Evolutionary conservation across 768 basidiomycete species (phyloP).

Genomic region (Suillus lakei): DNA sequence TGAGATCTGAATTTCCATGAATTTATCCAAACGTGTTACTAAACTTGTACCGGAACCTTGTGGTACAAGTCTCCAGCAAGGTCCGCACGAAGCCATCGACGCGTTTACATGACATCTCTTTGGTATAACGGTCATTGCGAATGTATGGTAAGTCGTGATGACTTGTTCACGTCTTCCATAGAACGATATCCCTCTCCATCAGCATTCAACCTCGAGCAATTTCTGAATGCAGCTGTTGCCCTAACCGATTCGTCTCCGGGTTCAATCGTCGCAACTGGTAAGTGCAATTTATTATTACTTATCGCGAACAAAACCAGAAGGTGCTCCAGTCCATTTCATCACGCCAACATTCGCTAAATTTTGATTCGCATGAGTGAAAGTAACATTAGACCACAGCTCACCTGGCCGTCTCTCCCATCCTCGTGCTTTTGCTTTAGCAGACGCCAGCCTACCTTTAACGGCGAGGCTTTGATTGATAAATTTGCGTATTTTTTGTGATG

Average conservation of each 20-base stretch:
- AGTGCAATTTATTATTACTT: slow-evolving; percentile 9
- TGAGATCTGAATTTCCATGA: not conserved
- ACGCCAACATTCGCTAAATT: slow-evolving; percentile 58
- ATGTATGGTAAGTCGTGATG: not conserved
- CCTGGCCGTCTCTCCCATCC: slow-evolving; percentile 68
- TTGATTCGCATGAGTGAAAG: not conserved
- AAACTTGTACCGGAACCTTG: not conserved
- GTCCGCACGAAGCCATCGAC: not conserved
- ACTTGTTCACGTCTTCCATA: not conserved
- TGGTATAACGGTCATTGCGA: not conserved
- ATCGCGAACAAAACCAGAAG: slow-evolving; percentile 54
- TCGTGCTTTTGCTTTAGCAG: slow-evolving; percentile 40
- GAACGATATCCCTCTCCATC: not conserved
- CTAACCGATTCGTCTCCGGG: not conserved
- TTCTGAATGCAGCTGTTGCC: not conserved
- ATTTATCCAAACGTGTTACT: not conserved
- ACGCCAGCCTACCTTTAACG: slow-evolving; percentile 41
- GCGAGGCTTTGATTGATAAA: slow-evolving; percentile 59
- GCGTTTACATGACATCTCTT: not conserved
- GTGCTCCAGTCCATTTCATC: slow-evolving; percentile 56
- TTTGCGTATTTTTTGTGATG: slow-evolving; percentile 51
- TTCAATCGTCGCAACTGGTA: not conserved
- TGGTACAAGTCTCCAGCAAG: not conserved
- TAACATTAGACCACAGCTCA: slow-evolving; percentile 32
- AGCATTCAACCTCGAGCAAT: not conserved